A percentile compares a stretch with the other conserved stretches of the same genome.
Evolutionary conservation across 2,329 filamentous ascomycete genomes (phyloP).

Genomic region (Podosphaera aphanis): DNA sequence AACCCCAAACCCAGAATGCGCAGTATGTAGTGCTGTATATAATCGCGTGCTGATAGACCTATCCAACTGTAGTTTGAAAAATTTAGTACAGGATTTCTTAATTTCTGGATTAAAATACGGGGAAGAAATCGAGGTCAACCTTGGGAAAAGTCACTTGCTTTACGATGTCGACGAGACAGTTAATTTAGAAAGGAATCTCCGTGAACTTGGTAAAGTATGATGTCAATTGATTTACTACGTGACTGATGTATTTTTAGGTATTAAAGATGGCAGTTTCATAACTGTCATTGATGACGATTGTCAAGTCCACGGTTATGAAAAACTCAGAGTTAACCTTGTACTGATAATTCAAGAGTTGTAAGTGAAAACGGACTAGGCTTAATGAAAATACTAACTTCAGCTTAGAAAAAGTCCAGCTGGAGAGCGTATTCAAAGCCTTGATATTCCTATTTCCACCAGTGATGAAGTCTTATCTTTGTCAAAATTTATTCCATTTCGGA

Average conservation of each 20-base stretch:
- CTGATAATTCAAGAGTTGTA: constrained; percentile 43
- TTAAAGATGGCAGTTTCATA: constrained; percentile 51
- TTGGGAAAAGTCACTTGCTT: constrained; percentile 43
- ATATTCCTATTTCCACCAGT: constrained; percentile 6
- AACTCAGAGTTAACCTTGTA: constrained; percentile 54
- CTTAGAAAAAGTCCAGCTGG: constrained; percentile 18
- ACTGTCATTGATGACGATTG: constrained; percentile 67
- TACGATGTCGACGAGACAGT: constrained; percentile 81
- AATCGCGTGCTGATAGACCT: constrained; percentile 44
- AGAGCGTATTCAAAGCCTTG: constrained; percentile 27
- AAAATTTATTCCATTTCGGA: constrained; percentile 12
- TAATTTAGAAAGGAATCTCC: constrained; percentile 58
- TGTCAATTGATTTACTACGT: constrained; percentile 5
- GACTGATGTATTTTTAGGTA: constrained; percentile 23
- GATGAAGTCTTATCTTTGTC: constrained; percentile 3
- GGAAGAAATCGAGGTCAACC: constrained; percentile 59
- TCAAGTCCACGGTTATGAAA: constrained; percentile 26
- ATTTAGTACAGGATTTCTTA: constrained; percentile 57
- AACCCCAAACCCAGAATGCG: constrained; percentile 57
- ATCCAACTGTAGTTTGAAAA: constrained; percentile 46
- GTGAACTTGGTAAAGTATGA: constrained; percentile 37
- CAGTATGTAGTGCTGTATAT: constrained; percentile 58
- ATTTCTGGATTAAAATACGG: constrained; percentile 49
- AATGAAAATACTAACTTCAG: too few species aligned
- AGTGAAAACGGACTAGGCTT: constrained; percentile 11